A percentile compares a stretch with the other conserved stretches of the same genome.
Evolutionary conservation across 164 flowering plant species (phyloP).

Genomic region (Magnolia sinica): DNA sequence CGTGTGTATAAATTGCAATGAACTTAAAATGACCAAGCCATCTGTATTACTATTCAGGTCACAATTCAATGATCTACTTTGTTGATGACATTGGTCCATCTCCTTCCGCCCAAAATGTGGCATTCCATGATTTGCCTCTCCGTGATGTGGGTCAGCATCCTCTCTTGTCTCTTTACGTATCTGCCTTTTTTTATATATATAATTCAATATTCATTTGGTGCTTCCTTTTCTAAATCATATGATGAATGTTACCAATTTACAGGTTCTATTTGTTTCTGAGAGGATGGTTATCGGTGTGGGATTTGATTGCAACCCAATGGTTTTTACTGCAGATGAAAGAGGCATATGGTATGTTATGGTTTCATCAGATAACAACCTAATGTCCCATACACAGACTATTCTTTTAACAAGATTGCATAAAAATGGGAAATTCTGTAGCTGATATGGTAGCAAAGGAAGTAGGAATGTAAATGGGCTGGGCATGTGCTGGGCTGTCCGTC

Average conservation of each 20-base stretch:
- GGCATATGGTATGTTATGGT: constrained; percentile 72
- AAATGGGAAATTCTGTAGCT: not conserved
- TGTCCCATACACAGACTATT: not conserved
- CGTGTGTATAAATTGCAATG: not conserved
- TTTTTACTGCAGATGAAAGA: constrained; percentile 84
- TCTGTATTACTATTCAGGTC: constrained; percentile 48
- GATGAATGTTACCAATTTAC: constrained; percentile 14
- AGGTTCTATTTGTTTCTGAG: constrained; percentile 92
- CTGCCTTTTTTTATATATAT: not conserved
- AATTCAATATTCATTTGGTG: not conserved
- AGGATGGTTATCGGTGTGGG: constrained; percentile 91
- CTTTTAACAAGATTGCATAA: not conserved
- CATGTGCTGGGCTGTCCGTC: no score
- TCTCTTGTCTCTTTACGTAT: constrained; percentile 32
- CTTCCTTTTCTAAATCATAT: constrained; percentile 9
- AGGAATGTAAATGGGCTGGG: no score
- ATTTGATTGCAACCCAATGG: constrained; percentile 89
- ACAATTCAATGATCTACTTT: constrained; percentile 93
- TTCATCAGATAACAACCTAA: not conserved
- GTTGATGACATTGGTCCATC: constrained; percentile 97
- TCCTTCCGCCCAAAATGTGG: constrained; percentile 88
- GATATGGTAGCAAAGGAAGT: not conserved
- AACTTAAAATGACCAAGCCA: not conserved
- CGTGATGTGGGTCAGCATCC: constrained; percentile 99
- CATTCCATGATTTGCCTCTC: constrained; percentile 92